Percentiles rank a stretch among this genome's conserved stretches.
These are phyloP conservation scores for Nymphaea colorata DNA, from an alignment of 164 flowering plant genomes.

Conservation along the genomic window DNA sequence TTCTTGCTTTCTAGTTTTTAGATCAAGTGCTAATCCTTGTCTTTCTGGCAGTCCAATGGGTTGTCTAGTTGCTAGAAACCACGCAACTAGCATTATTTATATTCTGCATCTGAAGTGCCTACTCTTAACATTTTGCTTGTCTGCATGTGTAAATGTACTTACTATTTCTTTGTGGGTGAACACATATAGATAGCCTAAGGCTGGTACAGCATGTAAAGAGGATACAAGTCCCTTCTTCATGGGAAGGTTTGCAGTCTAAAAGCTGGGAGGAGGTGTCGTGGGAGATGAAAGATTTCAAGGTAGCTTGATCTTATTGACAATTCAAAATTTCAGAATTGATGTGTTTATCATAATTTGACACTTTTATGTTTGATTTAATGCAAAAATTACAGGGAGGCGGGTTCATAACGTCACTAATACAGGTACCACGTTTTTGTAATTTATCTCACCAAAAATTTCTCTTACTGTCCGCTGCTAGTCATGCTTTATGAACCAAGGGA, in stretches of 20 bases:
- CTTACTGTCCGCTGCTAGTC: too few relatives aligned
- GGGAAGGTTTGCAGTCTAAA: constrained; percentile 36
- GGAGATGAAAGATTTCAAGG: constrained; percentile 66
- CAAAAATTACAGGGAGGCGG: constrained; percentile 40
- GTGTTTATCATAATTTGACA: background rate
- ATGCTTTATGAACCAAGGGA: too few relatives aligned
- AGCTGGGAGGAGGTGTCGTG: constrained; percentile 50
- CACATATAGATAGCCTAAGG: constrained; percentile 61
- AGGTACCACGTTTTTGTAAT: constrained; percentile 24
- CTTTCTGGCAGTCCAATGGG: too few relatives aligned
- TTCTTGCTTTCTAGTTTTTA: too few relatives aligned
- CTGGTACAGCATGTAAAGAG: constrained; percentile 67
- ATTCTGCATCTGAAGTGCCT: too few relatives aligned
- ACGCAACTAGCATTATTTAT: too few relatives aligned
- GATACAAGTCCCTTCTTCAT: constrained; percentile 48
- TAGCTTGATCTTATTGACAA: constrained; percentile 8
- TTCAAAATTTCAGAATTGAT: background rate
- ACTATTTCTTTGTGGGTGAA: too few relatives aligned
- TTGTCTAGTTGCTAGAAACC: too few relatives aligned
- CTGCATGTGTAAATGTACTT: too few relatives aligned
- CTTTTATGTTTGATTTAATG: background rate
- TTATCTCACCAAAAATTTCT: background rate
- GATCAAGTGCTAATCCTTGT: too few relatives aligned
- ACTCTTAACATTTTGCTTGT: too few relatives aligned
- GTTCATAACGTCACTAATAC: constrained; percentile 45